Percentiles rank a stretch among this genome's conserved stretches.
Conservation (phyloP, 306 rosid species). For the Leucaena leucocephala region DNA sequence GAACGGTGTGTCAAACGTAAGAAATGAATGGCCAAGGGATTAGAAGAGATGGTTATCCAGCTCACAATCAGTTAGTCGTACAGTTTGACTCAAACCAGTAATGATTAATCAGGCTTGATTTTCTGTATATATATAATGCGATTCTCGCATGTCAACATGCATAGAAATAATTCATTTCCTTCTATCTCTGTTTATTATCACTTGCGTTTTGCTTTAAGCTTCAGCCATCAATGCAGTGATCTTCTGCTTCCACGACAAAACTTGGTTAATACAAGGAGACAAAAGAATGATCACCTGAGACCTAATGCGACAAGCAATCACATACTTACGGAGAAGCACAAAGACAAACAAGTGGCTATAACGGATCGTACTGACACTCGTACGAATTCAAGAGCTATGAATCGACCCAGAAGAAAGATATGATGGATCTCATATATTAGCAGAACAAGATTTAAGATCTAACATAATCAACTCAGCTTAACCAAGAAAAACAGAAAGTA, state of each 20-base stretch:
- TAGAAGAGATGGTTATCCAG: not conserved
- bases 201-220: not conserved
- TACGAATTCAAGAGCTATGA: not conserved
- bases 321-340: not conserved
- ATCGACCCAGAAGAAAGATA: constrained; percentile 1
- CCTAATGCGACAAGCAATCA: not conserved
- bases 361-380: not conserved
- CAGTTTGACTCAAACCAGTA: not conserved
- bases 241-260: not conserved
- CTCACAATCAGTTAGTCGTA: not conserved
- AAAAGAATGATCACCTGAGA: not conserved
- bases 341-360: not conserved
- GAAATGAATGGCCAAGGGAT: not conserved
- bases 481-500: not conserved
- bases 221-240: not conserved
- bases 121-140: not conserved
- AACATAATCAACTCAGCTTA: constrained; percentile 4
- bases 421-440: constrained; percentile 6
- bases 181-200: not conserved
- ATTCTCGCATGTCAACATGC: not conserved
- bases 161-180: not conserved
- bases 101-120: not conserved
- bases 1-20: not conserved
- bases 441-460: not conserved
- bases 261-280: not conserved